Base-by-base conservation (phyloP, 305 asterid species). In the Fraxinus greggii region DNA sequence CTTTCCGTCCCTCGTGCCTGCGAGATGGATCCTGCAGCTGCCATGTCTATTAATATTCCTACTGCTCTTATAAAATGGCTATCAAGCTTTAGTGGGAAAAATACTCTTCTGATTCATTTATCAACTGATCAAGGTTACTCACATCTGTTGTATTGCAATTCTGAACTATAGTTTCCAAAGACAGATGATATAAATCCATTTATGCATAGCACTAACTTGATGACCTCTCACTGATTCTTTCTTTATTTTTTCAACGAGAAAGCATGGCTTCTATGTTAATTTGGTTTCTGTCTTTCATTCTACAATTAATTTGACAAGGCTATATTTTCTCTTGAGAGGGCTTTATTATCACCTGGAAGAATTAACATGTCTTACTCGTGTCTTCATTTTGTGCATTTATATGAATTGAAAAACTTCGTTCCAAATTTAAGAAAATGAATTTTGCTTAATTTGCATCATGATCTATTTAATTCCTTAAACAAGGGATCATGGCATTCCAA, bases 121-220 rank as follows among this genome's bases (percentile, higher is more conserved):
- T 94, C 99, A 21, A 94, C 97, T 79, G 99, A 95, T 88, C 99
- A 95, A 91, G 99, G 99, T 95, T 86, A 76, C 72, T 65, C 35
- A 19, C 5, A 7, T 10, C 75, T 77, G 54, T 76, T 76, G 45
- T n/a, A 12, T 74, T 59, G 23, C 72, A 75, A 4, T 35, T 79
- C 73, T 29, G 36, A 28, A 17, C n/a, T 36, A 65, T 28, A 10
- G 36, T 13, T 67, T 67, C 2, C 38, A 29, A 29, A 19, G 75
- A 29, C 75, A 12, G 38, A 67, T 1, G 38, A 29, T 17, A 15
- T 21, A 23, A 23, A 23, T 61, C 12, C 72, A 9, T 61, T 61
- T 3, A 61, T 23, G 31, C 17, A 23, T 23, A 61, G 32, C 72
- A 61, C 72, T 5, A 61, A 21, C 12, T 23, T 23, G 72, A 61